Conservation (phyloP, 192 early-diverging fungal species). For the Coemansia sp. region DNA sequence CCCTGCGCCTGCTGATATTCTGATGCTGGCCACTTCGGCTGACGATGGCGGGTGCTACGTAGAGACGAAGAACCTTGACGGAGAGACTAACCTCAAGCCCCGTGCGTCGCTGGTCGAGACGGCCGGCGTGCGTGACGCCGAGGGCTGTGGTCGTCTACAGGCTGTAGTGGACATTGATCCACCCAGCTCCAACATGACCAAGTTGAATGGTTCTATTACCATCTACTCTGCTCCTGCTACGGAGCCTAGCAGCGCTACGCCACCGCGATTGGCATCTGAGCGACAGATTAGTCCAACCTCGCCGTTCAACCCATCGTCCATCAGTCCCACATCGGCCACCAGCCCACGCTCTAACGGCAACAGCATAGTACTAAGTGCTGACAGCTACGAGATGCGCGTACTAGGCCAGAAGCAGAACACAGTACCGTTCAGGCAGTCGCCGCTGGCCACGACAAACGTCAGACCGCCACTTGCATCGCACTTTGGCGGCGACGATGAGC, state of each 20-base stretch:
- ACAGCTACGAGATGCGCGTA: slow-evolving; percentile 45
- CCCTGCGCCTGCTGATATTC: slow-evolving; percentile 86
- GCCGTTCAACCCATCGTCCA: slow-evolving; percentile 11
- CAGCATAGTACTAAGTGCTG: slow-evolving; percentile 5
- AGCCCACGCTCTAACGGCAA: slow-evolving; percentile 5
- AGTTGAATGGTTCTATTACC: slow-evolving; percentile 69
- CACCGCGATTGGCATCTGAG: slow-evolving; percentile 15
- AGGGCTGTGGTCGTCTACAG: slow-evolving; percentile 67
- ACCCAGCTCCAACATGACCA: slow-evolving; percentile 80
- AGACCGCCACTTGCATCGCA: slow-evolving; percentile 21
- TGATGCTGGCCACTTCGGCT: slow-evolving; percentile 83
- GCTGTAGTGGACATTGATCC: slow-evolving; percentile 80
- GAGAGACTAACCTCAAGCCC: slow-evolving; percentile 97
- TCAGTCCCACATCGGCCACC: neutral
- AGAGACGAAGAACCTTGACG: slow-evolving; percentile 98
- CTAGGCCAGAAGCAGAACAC: slow-evolving; percentile 26
- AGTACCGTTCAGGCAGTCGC: slow-evolving; percentile 43
- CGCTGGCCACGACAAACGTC: slow-evolving; percentile 21
- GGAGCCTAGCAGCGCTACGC: slow-evolving; percentile 18
- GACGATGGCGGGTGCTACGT: slow-evolving; percentile 83
- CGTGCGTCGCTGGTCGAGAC: slow-evolving; percentile 65
- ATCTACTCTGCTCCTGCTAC: slow-evolving; percentile 31
- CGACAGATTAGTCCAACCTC: slow-evolving; percentile 22
- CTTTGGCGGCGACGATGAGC: slow-evolving; percentile 32
- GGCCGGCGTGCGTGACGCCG: slow-evolving; percentile 62